A percentile compares a stretch with the other conserved stretches of the same genome.
Evolutionary conservation across 257 asterid genomes (phyloP).

Genomic region (Solanum etuberosum): DNA sequence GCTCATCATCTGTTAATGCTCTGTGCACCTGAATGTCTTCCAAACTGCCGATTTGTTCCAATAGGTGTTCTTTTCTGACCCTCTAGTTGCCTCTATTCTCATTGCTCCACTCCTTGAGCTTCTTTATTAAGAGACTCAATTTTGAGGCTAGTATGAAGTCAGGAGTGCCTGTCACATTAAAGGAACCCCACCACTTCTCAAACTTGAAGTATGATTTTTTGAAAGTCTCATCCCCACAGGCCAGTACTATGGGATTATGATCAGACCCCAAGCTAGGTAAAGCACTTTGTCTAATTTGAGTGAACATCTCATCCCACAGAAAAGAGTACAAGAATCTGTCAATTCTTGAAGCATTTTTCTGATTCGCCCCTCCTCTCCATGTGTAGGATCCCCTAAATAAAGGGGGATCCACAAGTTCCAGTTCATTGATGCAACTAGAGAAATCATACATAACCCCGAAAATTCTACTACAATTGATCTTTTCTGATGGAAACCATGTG

Average conservation of each 20-base stretch:
- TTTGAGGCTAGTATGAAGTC: neutral
- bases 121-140: neutral
- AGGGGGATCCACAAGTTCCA: neutral
- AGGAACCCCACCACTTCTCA: neutral
- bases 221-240: neutral
- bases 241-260: neutral
- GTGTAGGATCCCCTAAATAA: neutral
- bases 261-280: neutral
- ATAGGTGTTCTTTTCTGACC: neutral
- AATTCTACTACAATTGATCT: neutral
- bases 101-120: neutral
- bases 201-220: neutral
- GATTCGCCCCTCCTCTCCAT: neutral
- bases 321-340: neutral
- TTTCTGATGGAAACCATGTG: neutral
- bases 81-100: neutral
- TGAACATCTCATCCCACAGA: neutral
- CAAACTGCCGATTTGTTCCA: neutral
- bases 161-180: neutral
- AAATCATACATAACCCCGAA: neutral
- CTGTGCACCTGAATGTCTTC: neutral
- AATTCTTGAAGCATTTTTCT: neutral
- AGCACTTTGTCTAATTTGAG: neutral
- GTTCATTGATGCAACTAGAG: neutral
- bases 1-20: neutral